A percentile compares a stretch with the other conserved stretches of the same genome.
Conservation (phyloP, 164 flowering plant genomes). For the Taxillus chinensis region DNA sequence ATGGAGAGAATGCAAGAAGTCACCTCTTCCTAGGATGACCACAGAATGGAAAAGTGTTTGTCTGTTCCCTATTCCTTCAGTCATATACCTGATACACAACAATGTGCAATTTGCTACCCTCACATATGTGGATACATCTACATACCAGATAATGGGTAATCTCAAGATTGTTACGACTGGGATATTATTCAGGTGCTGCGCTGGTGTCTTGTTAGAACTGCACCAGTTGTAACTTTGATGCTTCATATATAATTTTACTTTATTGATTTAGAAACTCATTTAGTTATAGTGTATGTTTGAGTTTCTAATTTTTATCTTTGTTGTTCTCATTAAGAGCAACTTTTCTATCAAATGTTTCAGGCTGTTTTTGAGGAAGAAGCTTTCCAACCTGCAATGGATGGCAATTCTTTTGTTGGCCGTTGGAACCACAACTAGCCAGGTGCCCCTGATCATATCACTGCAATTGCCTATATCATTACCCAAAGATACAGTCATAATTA, state of each 20-base stretch:
- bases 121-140: conserved; percentile 89
- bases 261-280: background rate
- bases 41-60: conserved; percentile 83
- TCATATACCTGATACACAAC: conserved; percentile 87
- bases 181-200: conserved; percentile 74
- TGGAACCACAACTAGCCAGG: conserved; percentile 99
- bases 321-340: background rate
- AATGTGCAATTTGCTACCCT: conserved; percentile 95
- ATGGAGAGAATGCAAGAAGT: conserved; percentile 54
- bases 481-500: background rate
- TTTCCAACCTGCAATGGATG: conserved; percentile 92
- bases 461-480: background rate
- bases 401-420: conserved; percentile 83
- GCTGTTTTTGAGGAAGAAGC: conserved; percentile 70
- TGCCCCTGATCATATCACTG: conserved; percentile 9
- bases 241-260: background rate
- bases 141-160: conserved; percentile 97
- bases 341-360: conserved; percentile 26
- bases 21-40: conserved; percentile 71
- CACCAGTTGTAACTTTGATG: background rate
- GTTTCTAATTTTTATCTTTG: background rate
- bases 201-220: background rate
- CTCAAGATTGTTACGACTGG: conserved; percentile 92
- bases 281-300: background rate
- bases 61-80: conserved; percentile 75